Evolutionary conservation across 805 yeast genomes (phyloP).

Genomic region (Candida suzukii): DNA sequence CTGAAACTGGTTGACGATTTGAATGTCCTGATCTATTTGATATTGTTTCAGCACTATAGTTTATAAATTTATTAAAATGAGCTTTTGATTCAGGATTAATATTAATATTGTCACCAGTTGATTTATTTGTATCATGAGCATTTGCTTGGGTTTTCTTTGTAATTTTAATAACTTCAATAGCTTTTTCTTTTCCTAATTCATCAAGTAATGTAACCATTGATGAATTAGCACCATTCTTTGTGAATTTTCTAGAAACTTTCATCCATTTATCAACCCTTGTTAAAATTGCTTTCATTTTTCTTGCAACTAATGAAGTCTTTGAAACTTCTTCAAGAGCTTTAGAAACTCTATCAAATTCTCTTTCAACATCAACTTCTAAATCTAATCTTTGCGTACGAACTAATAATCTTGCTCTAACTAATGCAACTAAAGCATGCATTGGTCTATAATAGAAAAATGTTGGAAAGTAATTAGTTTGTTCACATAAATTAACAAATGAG

Average conservation of each 20-base stretch:
- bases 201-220: conserved; percentile 47
- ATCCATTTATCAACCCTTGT: conserved; percentile 31
- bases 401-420: conserved; percentile 38
- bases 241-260: conserved; percentile 28
- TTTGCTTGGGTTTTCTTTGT: conserved; percentile 10
- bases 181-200: conserved; percentile 46
- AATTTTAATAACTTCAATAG: conserved; percentile 27
- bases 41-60: conserved; percentile 14
- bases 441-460: conserved; percentile 49
- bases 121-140: not conserved
- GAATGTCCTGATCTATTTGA: not conserved
- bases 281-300: conserved; percentile 27
- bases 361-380: conserved; percentile 25
- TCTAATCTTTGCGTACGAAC: conserved; percentile 35
- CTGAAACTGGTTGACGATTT: not conserved
- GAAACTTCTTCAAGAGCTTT: conserved; percentile 16
- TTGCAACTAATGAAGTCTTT: conserved; percentile 23
- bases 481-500: conserved; percentile 34
- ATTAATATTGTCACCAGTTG: conserved; percentile 20
- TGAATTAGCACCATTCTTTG: conserved; percentile 46
- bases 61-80: conserved; percentile 21
- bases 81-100: conserved; percentile 20
- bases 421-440: conserved; percentile 41
- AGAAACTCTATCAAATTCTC: conserved; percentile 21
- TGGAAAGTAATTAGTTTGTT: conserved; percentile 34